These are phyloP conservation scores for Senecio squalidus DNA, from an alignment of 140 eudicot species.

Conservation along the genomic window DNA sequence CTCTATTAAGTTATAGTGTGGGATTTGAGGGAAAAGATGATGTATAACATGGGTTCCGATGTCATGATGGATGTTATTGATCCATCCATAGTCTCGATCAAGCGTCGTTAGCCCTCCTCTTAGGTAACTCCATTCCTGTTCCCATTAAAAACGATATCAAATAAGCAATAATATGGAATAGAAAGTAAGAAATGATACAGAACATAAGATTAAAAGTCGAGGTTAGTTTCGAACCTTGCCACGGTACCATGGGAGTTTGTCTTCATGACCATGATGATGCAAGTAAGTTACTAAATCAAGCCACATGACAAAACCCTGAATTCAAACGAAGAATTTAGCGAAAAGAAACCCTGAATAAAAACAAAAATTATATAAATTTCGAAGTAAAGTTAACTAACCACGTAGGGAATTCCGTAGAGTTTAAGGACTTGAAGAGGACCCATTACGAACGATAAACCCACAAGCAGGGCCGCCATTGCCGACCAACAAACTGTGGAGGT, in stretches of 20 bases:
- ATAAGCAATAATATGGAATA: background rate
- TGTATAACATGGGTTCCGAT: constrained; percentile 98
- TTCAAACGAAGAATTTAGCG: constrained; percentile 5
- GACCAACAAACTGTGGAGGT: constrained; percentile 92
- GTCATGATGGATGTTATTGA: constrained; percentile 95
- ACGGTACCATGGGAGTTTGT: constrained; percentile 97
- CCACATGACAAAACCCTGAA: constrained; percentile 86
- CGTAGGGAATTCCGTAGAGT: constrained; percentile 87
- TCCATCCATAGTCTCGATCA: constrained; percentile 98
- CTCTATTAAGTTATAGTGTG: constrained; percentile 87
- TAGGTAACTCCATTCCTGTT: constrained; percentile 92
- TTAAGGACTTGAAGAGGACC: constrained; percentile 84
- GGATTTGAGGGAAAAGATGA: constrained; percentile 98
- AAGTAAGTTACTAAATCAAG: constrained; percentile 88
- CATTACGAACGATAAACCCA: constrained; percentile 67
- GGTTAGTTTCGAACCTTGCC: constrained; percentile 63
- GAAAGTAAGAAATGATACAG: no score
- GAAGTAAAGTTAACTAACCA: constrained; percentile 45
- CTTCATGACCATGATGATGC: constrained; percentile 98
- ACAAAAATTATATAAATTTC: background rate
- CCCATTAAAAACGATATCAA: background rate
- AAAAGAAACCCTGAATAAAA: background rate
- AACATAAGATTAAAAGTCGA: background rate
- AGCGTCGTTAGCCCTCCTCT: constrained; percentile 95
- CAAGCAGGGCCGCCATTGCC: constrained; percentile 81